Conservation (phyloP, 345 rosid species). For the Eucalyptus camaldulensis region DNA sequence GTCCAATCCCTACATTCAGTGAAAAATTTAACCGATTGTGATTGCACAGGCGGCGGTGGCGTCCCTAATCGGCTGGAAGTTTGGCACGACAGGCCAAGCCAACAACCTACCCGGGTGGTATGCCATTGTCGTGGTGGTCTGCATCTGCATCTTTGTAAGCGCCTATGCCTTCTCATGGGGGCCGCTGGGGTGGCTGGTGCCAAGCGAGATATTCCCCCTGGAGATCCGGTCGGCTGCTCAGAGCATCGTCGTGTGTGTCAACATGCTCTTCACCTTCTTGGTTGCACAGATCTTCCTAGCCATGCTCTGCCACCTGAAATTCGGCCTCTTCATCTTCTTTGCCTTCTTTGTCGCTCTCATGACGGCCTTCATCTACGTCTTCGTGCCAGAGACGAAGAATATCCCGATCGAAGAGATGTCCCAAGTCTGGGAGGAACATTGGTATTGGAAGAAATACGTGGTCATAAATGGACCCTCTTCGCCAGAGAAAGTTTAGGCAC, state of each 20-base stretch:
- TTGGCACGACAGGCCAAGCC: neutral
- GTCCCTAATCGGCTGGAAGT: neutral
- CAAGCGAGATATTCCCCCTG: conserved; percentile 22
- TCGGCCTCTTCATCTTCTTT: neutral
- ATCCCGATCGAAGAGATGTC: conserved; percentile 17
- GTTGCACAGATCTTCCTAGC: neutral
- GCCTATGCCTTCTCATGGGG: conserved; percentile 28
- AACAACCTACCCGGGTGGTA: neutral
- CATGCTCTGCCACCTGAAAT: neutral
- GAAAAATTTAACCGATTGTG: neutral
- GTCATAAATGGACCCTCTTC: neutral
- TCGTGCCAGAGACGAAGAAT: conserved; percentile 28
- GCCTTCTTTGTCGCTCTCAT: conserved; percentile 6
- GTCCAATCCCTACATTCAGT: neutral
- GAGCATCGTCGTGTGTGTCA: conserved; percentile 9
- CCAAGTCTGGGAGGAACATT: conserved; percentile 13
- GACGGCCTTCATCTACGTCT: conserved; percentile 11
- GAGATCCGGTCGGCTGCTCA: conserved; percentile 27
- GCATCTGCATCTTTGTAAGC: neutral
- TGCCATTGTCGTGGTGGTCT: conserved; percentile 1
- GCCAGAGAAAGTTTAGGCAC: neutral
- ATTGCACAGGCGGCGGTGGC: conserved; percentile 4
- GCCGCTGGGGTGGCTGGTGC: neutral
- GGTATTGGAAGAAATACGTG: conserved; percentile 1
- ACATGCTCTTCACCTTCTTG: conserved; percentile 6